Conservation (phyloP, 176 grass and related monocot genomes). For the Triticum timopheevii region DNA sequence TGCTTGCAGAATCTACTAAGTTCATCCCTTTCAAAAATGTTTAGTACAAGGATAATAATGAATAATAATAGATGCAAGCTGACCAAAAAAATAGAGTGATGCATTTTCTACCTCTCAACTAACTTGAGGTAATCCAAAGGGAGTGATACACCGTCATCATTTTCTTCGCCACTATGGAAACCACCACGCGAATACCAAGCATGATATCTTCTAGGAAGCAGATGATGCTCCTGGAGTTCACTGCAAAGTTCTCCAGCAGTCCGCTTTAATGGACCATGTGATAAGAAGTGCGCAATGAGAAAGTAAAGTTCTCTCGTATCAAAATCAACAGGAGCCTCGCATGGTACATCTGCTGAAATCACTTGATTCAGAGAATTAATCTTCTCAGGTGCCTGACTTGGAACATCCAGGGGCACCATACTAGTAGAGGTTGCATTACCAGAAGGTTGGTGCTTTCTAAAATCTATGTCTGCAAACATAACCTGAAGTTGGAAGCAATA, state of each 20-base stretch:
- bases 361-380: conserved; percentile 43
- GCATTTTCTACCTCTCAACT: conserved; percentile 65
- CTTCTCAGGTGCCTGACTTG: conserved; percentile 53
- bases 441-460: conserved; percentile 67
- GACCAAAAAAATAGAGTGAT: conserved; percentile 6
- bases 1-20: conserved; percentile 2
- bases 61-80: conserved; percentile 31
- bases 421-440: conserved; percentile 40
- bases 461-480: conserved; percentile 49
- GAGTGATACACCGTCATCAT: conserved; percentile 93
- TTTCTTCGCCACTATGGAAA: conserved; percentile 67
- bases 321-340: conserved; percentile 65
- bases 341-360: conserved; percentile 41
- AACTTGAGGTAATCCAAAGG: conserved; percentile 86
- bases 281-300: conserved; percentile 96
- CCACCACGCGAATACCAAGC: conserved; percentile 85
- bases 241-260: conserved; percentile 70
- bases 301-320: conserved; percentile 94
- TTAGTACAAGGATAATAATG: conserved; percentile 8
- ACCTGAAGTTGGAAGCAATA: conserved; percentile 41
- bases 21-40: not conserved
- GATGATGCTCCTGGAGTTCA: conserved; percentile 79
- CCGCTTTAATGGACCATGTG: conserved; percentile 82
- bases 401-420: conserved; percentile 64
- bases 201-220: conserved; percentile 98